Conservation (phyloP, 2,329 filamentous ascomycete species). For the Nemania sp. region DNA sequence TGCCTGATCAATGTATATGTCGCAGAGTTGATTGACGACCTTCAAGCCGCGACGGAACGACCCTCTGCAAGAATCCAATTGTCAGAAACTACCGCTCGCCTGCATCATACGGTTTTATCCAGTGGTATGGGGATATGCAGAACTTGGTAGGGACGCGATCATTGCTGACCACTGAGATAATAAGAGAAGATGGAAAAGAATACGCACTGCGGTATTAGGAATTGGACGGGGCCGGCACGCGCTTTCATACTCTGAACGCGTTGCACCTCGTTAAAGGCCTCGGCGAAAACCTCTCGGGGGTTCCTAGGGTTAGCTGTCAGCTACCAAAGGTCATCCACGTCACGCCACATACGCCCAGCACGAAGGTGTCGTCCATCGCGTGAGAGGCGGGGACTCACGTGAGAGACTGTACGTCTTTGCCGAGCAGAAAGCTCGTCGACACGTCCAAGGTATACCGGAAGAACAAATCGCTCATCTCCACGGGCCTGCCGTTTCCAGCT, state of each 20-base stretch:
- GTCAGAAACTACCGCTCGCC: background rate
- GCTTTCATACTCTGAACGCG: slow-evolving; percentile 70
- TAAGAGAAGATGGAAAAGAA: background rate
- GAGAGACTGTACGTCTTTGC: slow-evolving; percentile 70
- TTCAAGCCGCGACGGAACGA: slow-evolving; percentile 67
- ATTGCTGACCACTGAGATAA: no score
- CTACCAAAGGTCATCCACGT: background rate
- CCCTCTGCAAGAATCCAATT: slow-evolving; percentile 39
- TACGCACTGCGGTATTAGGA: slow-evolving; percentile 58
- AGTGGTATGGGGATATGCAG: background rate
- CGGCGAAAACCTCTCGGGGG: slow-evolving; percentile 70
- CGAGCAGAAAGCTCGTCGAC: slow-evolving; percentile 84
- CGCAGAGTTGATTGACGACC: slow-evolving; percentile 75
- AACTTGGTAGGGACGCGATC: no score
- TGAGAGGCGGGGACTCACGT: slow-evolving; percentile 44
- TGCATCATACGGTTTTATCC: background rate
- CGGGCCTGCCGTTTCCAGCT: slow-evolving; percentile 62
- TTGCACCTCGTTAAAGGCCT: slow-evolving; percentile 81
- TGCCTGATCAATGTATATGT: slow-evolving; percentile 75
- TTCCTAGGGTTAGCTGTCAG: slow-evolving; percentile 47
- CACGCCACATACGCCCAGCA: background rate
- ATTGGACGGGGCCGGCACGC: slow-evolving; percentile 66
- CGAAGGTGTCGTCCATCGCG: no score
- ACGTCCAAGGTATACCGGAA: slow-evolving; percentile 86
- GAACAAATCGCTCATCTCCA: slow-evolving; percentile 78